phyloP scores from a whole-genome alignment of 1,139 yeast species.

The Magnusiomyces suaveolens region DNA sequence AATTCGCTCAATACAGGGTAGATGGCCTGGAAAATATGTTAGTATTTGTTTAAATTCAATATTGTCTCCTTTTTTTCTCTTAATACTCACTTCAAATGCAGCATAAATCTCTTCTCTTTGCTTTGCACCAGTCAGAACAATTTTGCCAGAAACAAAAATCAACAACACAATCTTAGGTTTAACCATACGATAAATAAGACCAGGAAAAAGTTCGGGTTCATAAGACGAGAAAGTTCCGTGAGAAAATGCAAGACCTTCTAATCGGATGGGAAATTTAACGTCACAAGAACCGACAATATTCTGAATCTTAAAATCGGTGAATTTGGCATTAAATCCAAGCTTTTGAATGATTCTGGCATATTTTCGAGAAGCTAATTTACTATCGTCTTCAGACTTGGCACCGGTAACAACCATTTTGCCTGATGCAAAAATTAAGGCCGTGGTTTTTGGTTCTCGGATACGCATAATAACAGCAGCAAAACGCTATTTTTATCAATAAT shows the following conservation, averaged over 20 bases:
- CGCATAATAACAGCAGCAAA: constrained; percentile 99
- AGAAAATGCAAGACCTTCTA: constrained; percentile 94
- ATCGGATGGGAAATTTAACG: constrained; percentile 92
- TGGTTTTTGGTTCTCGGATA: constrained; percentile 96
- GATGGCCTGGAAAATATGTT: constrained; percentile 42
- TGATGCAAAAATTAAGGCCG: constrained; percentile 94
- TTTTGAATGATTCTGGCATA: constrained; percentile 97
- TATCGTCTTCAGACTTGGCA: constrained; percentile 96
- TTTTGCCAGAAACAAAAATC: constrained; percentile 94
- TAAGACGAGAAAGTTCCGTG: constrained; percentile 98
- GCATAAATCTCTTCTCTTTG: constrained; percentile 98
- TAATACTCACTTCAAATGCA: constrained; percentile 56
- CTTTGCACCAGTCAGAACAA: constrained; percentile 97
- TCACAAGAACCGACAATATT: constrained; percentile 96
- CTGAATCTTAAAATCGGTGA: constrained; percentile 94
- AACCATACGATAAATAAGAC: constrained; percentile 98
- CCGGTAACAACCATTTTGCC: constrained; percentile 99
- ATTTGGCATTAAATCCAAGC: constrained; percentile 83
- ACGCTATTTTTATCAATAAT: constrained; percentile 41
- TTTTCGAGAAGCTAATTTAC: constrained; percentile 91
- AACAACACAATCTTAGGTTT: constrained; percentile 93
- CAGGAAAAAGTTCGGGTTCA: constrained; percentile 98
- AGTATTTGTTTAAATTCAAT: not conserved
- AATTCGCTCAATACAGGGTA: constrained; percentile 97
- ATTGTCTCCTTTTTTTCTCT: not conserved